These are phyloP conservation scores for Margaritispora aquatica DNA, from an alignment of 495 filamentous ascomycete genomes.

Conservation along the genomic window DNA sequence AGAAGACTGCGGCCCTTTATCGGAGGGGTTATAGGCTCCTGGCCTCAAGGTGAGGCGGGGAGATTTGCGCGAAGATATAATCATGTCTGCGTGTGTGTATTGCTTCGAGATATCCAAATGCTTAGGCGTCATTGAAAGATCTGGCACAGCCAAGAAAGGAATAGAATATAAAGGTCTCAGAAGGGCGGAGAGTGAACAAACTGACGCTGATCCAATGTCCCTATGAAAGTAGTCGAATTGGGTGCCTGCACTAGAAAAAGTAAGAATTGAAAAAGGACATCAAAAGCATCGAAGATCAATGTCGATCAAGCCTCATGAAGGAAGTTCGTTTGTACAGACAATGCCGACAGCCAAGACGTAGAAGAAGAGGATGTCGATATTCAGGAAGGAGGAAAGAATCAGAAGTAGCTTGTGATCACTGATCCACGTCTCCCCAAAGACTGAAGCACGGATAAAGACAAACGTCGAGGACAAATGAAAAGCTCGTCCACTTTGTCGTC, in stretches of 20 bases:
- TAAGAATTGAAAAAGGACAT: neutral
- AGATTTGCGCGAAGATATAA: constrained; percentile 39
- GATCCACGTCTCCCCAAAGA: neutral
- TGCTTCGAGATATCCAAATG: constrained; percentile 41
- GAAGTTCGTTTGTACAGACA: neutral
- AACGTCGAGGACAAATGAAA: neutral
- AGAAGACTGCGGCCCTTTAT: constrained; percentile 37
- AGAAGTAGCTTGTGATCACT: no score
- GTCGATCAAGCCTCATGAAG: neutral
- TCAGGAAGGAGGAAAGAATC: neutral
- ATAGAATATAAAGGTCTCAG: constrained; percentile 13
- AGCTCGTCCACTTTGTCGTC: no score
- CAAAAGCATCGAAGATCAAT: constrained; percentile 9
- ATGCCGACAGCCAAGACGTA: neutral
- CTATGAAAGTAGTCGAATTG: neutral
- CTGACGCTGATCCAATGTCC: neutral
- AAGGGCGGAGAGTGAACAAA: neutral
- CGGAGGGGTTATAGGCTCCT: constrained; percentile 11
- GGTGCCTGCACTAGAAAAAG: constrained; percentile 15
- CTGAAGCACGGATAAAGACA: neutral
- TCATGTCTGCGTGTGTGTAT: constrained; percentile 40
- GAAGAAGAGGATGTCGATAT: neutral
- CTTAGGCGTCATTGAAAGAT: constrained; percentile 36
- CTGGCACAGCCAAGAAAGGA: constrained; percentile 22
- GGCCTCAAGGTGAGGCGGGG: constrained; percentile 15